Base-by-base conservation (phyloP, 306 rosid species). In the Cyamopsis tetragonoloba region DNA sequence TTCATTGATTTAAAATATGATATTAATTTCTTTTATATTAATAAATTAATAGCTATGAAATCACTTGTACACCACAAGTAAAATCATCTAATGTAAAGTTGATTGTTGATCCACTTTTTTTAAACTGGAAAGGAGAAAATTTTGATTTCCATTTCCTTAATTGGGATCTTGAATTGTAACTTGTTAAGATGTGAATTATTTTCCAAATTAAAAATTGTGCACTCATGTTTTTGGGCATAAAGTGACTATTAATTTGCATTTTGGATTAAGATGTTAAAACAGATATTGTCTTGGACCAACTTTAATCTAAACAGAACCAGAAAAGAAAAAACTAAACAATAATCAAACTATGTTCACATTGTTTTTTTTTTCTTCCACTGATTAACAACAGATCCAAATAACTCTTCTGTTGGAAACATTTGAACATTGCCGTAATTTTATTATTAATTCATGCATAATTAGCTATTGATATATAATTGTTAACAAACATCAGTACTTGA, bases 401-500 rank as follows among this genome's bases (percentile, higher is more conserved):
- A 34, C 6, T 15, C 43, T 3, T 5, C 3, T 0, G 8, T n/a
- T 13, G 20, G 32, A 64, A 41, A 65, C 7, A 35, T 57, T 22
- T 44, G 37, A 66, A 30, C 54, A 53, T 22, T 31, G 20, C 19
- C 20, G 5, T 46, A 18, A 14, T 43, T 58, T 34, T 18, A 31
- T 38, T n/a, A n/a, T n/a, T n/a, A n/a, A n/a, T n/a, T 43, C 27
- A 38, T 14, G 50, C 47, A 23, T 11, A 50, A 3, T 3, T 4
- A 39, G 9, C 30, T 11, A 20, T n/a, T 57, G 18, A n/a, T n/a
- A n/a, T 30, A 32, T 34, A 5, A 26, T 15, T 28, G 18, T 43
- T 43, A 17, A 5, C 27, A 58, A 57, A 60, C 74, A 75, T 59
- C 44, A 50, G 13, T 24, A 28, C 20, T 26, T 46, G 24, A 73